Base-by-base conservation (phyloP, 2,329 filamentous ascomycete species). In the Cytospora schulzeri region DNA sequence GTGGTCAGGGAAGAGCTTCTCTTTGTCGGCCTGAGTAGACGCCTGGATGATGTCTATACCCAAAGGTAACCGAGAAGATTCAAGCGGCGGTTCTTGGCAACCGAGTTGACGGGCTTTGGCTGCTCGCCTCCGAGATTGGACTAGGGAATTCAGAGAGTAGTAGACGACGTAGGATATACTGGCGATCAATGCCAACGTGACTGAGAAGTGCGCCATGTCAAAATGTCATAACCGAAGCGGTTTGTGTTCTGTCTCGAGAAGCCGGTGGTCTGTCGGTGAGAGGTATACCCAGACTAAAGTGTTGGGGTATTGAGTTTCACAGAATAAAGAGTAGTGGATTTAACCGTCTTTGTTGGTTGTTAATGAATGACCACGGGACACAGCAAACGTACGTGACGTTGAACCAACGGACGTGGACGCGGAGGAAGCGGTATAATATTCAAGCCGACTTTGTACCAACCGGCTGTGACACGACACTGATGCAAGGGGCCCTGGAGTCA, bases 151-250 rank as follows among this genome's bases (percentile, higher is more conserved):
- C 6, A 67, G 54, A 17, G 62, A 9, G 28, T 19, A 38, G 41
- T 62, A 67, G 12, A 65, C 31, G 19, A 60, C n/a, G 56, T 65
- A 67, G 17, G 62, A 65, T 19, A 60, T 9, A n/a, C 62, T n/a
- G 22, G 48, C 55, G 15, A 67, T 24, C 31, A 53, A 35, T 29
- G 58, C 59, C 28, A 61, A 41, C 22, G 59, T n/a, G 35, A 67
- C n/a, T n/a, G 65, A 65, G 33, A 57, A 9, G 19, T 62, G 62
- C 11, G 65, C 58, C 65, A 67, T 67, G 24, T 12, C 45, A 12
- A 22, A 31, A 4, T 3, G 22, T 11, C 45, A 22, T 7, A 9
- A 22, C n/a, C 6, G 29, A 48, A 2, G 22, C 28, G n/a, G n/a
- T 11, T 2, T n/a, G n/a, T 24, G 38, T 3, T 14, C 45, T 11